Conservation (phyloP, 495 filamentous ascomycete species). For the Podospora conica region DNA sequence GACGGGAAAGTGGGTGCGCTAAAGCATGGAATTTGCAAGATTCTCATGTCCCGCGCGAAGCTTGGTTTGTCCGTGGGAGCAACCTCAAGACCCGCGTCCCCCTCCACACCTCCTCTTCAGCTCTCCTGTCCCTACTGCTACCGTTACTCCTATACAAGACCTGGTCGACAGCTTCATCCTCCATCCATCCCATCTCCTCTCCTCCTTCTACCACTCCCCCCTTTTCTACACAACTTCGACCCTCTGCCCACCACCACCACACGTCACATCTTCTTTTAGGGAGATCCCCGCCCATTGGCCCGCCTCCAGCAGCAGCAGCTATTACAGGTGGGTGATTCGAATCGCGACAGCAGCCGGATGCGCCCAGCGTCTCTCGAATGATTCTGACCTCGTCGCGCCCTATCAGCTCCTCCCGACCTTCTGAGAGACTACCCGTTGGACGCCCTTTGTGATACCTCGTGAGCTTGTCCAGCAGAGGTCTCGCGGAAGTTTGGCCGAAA, state of each 20-base stretch:
- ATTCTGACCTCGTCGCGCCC: background rate
- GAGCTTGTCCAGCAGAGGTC: background rate
- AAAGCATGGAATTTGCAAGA: constrained; percentile 28
- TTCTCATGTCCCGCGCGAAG: constrained; percentile 22
- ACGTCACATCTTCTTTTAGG: constrained; percentile 4
- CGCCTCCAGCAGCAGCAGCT: background rate
- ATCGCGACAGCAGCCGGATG: background rate
- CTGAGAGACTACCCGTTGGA: background rate
- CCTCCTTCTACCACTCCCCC: background rate
- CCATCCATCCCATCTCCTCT: background rate
- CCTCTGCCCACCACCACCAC: background rate
- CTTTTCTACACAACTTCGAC: background rate
- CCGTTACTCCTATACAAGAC: background rate
- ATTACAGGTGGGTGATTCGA: background rate
- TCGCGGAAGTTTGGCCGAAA: background rate
- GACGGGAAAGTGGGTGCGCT: constrained; percentile 26
- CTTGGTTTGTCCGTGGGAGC: background rate
- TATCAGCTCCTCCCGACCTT: background rate
- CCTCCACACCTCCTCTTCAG: background rate
- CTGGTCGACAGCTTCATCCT: background rate
- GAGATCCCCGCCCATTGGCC: background rate
- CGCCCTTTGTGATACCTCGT: background rate
- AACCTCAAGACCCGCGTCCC: background rate
- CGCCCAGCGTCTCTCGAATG: background rate
- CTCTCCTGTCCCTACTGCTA: background rate